Base-by-base conservation (phyloP, 345 rosid genomes). In the Heritiera littoralis region DNA sequence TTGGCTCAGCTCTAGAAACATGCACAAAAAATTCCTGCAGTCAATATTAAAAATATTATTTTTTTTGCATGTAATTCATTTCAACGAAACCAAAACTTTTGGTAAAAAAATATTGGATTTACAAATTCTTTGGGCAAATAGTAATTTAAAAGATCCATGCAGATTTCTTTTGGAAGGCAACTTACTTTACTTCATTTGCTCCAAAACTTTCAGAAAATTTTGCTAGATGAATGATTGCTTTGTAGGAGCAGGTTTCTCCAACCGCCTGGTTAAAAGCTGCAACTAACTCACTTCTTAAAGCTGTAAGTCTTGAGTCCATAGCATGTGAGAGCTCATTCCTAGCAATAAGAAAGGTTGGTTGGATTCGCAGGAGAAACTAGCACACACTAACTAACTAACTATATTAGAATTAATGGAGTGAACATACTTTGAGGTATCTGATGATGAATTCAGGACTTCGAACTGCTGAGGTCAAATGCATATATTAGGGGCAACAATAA, bases 301-400 rank as follows among this genome's bases (percentile, higher is more conserved):
- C 91, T 10, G 83, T 78, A 45, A 89, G 84, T 82, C 94, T 89
- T 60, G 84, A 83, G 68, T 89, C 91, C 87, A 89, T 88, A 60
- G 92, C 94, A 82, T 76, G 84, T 81, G 89, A 77, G 67, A 89
- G 84, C 79, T 86, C 91, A 82, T 88, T 88, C 86, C 94, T 90
- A 86, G 79, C 23, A 82, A 63, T 23, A 81, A 48, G 10, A 63
- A 60, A 59, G 54, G 18, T 81, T 77, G 74, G 64, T 73, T 75
- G 71, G 48, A 66, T 20, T 56, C 54, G 69, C 75, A 78, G 28
- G 76, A 54, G 80, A 59, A 55, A 55, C 77, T 55, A 38, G 55
- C 52, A 72, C 76, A 54, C 18, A 73, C 59, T 72, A 28, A 61
- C 66, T 30, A 30, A 30, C 14, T 63, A 60, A 68, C 20, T 72